A percentile compares a stretch with the other conserved stretches of the same genome.
Conservation (phyloP, 352 stramenopile species). For the Globisporangium nunn region DNA sequence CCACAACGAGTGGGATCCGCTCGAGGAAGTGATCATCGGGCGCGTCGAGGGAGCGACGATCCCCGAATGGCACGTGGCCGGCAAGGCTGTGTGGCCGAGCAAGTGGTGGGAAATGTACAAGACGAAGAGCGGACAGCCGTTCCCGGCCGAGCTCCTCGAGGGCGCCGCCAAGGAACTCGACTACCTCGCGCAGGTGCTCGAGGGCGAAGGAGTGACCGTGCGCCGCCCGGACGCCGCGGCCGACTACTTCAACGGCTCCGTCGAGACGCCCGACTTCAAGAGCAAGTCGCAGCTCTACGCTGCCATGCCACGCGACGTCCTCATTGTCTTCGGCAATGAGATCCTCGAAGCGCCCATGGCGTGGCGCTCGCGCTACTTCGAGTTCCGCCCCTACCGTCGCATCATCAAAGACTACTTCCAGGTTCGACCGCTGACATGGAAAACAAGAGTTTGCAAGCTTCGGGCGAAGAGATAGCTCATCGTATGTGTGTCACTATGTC, state of each 20-base stretch:
- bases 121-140: constrained; percentile 65
- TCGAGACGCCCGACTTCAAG: constrained; percentile 85
- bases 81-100: constrained; percentile 85
- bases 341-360: constrained; percentile 88
- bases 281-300: constrained; percentile 80
- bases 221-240: constrained; percentile 61
- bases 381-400: constrained; percentile 84
- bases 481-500: not conserved
- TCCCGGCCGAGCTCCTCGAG: constrained; percentile 72
- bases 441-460: not conserved
- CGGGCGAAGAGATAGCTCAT: not conserved
- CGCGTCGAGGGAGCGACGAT: constrained; percentile 85
- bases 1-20: constrained; percentile 88
- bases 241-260: constrained; percentile 61
- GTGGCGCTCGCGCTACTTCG: constrained; percentile 87
- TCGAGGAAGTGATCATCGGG: constrained; percentile 89
- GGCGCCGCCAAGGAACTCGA: constrained; percentile 76
- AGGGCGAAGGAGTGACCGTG: constrained; percentile 79
- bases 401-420: constrained; percentile 90
- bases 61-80: constrained; percentile 87
- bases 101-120: constrained; percentile 91
- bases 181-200: constrained; percentile 79
- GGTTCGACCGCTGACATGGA: constrained; percentile 6
- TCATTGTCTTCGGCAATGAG: constrained; percentile 88
- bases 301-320: constrained; percentile 83